Evolutionary conservation across 2,329 filamentous ascomycete species (phyloP).

Genomic region (Pseudogymnoascus sp.): DNA sequence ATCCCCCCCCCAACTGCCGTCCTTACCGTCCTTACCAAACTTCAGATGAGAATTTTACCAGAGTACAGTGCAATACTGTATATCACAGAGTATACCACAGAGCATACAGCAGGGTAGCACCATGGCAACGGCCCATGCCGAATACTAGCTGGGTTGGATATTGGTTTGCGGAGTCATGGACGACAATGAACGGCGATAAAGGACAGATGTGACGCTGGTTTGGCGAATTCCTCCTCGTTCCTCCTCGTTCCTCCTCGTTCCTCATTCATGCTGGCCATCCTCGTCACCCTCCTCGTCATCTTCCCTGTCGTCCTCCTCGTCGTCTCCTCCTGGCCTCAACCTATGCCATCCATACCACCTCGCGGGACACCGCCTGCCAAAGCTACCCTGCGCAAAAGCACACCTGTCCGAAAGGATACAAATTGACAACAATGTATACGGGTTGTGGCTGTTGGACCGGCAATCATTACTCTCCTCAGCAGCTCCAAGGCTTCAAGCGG

Average conservation of each 20-base stretch:
- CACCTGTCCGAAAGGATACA: background rate
- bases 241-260: background rate
- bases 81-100: background rate
- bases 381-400: background rate
- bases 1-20: background rate
- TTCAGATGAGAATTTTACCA: background rate
- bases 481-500: background rate
- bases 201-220: background rate
- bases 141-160: background rate
- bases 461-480: constrained; percentile 2
- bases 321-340: background rate
- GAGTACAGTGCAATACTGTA: background rate
- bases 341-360: background rate
- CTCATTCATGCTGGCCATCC: background rate
- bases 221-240: background rate
- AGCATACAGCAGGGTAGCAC: background rate
- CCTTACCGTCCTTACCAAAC: background rate
- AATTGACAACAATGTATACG: background rate
- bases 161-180: background rate
- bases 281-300: background rate
- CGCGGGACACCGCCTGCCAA: background rate
- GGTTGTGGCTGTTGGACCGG: background rate
- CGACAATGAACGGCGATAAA: background rate
- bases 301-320: background rate
- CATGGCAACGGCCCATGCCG: background rate